These are phyloP conservation scores for Magnaporthiopsis rhizophila DNA, from an alignment of 2,329 filamentous ascomycete genomes.

Conservation along the genomic window DNA sequence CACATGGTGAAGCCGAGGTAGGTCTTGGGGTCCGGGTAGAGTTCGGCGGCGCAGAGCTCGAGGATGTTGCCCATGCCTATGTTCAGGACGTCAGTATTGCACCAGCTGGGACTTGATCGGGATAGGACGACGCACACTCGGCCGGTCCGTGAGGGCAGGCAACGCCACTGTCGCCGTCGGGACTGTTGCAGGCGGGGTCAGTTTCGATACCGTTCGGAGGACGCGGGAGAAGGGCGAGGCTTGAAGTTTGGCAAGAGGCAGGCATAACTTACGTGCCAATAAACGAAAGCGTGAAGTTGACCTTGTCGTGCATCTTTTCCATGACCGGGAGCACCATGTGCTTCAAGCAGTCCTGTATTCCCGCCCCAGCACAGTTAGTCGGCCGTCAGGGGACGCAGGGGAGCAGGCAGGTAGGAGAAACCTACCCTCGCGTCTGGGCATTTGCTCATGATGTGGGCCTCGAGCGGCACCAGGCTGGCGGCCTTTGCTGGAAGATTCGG, in stretches of 20 bases:
- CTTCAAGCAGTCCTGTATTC: constrained; percentile 61
- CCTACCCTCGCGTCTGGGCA: constrained; percentile 75
- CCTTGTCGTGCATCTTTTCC: constrained; percentile 71
- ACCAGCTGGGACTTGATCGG: not conserved
- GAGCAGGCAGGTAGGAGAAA: not conserved
- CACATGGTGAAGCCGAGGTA: constrained; percentile 93
- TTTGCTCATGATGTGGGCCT: constrained; percentile 96
- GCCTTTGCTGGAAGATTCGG: not conserved
- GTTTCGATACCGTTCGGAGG: too few species aligned
- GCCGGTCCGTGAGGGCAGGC: constrained; percentile 80
- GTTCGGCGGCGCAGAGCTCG: constrained; percentile 77
- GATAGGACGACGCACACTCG: constrained; percentile 49
- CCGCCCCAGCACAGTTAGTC: not conserved
- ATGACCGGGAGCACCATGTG: constrained; percentile 79
- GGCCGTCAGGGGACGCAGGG: not conserved
- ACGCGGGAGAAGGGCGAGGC: too few species aligned
- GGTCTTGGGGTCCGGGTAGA: constrained; percentile 79
- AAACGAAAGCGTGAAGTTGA: constrained; percentile 85
- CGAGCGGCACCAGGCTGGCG: constrained; percentile 57
- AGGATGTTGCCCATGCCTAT: constrained; percentile 80
- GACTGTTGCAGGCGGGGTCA: constrained; percentile 31
- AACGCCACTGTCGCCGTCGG: constrained; percentile 71
- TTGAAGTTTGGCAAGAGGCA: too few species aligned
- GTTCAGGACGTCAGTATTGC: not conserved
- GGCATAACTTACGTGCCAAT: constrained; percentile 63